Evolutionary conservation across 2,329 filamentous ascomycete species (phyloP), one percentile per base, ranked within the genome.

Genomic region (Aureobasidium sp.): DNA sequence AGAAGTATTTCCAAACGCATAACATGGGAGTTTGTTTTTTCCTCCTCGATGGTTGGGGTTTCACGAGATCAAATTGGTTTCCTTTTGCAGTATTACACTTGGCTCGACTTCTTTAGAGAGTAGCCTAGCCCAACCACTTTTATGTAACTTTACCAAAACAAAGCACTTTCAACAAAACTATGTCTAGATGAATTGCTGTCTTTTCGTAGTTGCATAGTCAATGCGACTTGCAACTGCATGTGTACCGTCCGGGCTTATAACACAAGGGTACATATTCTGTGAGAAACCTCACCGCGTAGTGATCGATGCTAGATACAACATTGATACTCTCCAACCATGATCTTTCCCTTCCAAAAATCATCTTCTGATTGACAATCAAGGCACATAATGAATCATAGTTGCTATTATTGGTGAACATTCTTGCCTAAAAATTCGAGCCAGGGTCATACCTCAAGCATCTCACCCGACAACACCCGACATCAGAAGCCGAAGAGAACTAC

Each of bases 131-230:
- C n/a, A 54, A 41, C 36, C 50, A 42, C 37, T 32, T 37, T 54
- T 41, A 54, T 57, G 53, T 57, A 57, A 45, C 39, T 57, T 45
- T 57, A 57, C 15, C 29, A 41, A 45, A 57, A 32, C 41, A 30
- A 57, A 36, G 39, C 21, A 32, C 7, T 50, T 27, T 39, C 15
- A 52, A 52, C 9, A 1, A 16, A 30, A 30, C 32, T 15, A 32
- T 48, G 6, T 25, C n/a, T 10, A 8, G 7, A 3, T 47, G 27
- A 4, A 7, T 47, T 47, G 6, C 5, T 15, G 25, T 3, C 27
- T 6, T 11, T 3, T 6, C 3, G 21, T 13, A 5, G 3, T 13
- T 30, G 30, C 30, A 5, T 30, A 30, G 21, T 30, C 30, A 30
- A 5, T 8, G 7, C 7, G 30, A 3, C 30, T 8, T 30, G 30